Percentiles rank a stretch among this genome's conserved stretches.
These are phyloP conservation scores for Ramularia endophylla DNA, from an alignment of 2,329 filamentous ascomycete species.

Conservation along the genomic window DNA sequence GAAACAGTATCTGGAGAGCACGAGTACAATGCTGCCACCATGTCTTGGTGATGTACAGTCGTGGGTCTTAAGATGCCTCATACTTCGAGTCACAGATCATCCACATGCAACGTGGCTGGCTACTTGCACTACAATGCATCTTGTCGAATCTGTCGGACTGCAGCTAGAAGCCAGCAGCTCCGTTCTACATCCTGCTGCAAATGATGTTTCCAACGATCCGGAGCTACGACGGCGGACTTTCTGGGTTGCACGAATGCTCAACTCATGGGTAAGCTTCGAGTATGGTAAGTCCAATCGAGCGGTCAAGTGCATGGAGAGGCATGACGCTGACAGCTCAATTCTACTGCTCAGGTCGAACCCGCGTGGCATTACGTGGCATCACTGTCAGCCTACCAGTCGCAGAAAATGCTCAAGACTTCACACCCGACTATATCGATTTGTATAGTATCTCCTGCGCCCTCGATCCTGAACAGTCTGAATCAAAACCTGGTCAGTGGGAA, in stretches of 20 bases:
- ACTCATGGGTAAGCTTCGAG: slow-evolving; percentile 56
- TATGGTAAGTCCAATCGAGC: slow-evolving; percentile 35
- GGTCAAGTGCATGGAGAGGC: no score
- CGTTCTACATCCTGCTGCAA: slow-evolving; percentile 21
- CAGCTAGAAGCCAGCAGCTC: slow-evolving; percentile 36
- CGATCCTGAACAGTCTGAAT: slow-evolving; percentile 41
- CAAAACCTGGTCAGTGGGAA: slow-evolving; percentile 27
- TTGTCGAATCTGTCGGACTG: slow-evolving; percentile 50
- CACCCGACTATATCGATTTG: slow-evolving; percentile 47
- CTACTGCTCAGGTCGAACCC: slow-evolving; percentile 34
- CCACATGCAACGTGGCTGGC: slow-evolving; percentile 54
- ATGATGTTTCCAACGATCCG: slow-evolving; percentile 18
- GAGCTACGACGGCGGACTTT: slow-evolving; percentile 31
- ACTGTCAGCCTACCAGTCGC: slow-evolving; percentile 37
- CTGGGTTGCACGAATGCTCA: slow-evolving; percentile 51
- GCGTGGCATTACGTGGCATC: slow-evolving; percentile 45
- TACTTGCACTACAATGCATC: slow-evolving; percentile 53
- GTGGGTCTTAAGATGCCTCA: slow-evolving; percentile 50
- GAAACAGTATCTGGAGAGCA: slow-evolving; percentile 39
- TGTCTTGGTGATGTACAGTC: slow-evolving; percentile 39
- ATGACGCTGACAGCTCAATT: no score
- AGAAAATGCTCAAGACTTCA: slow-evolving; percentile 36
- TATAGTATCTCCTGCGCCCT: slow-evolving; percentile 50
- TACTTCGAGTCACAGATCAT: slow-evolving; percentile 48
- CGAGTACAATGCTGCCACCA: slow-evolving; percentile 32